Evolutionary conservation across 441 rosid species (phyloP).

Genomic region (Erodium moschatum): DNA sequence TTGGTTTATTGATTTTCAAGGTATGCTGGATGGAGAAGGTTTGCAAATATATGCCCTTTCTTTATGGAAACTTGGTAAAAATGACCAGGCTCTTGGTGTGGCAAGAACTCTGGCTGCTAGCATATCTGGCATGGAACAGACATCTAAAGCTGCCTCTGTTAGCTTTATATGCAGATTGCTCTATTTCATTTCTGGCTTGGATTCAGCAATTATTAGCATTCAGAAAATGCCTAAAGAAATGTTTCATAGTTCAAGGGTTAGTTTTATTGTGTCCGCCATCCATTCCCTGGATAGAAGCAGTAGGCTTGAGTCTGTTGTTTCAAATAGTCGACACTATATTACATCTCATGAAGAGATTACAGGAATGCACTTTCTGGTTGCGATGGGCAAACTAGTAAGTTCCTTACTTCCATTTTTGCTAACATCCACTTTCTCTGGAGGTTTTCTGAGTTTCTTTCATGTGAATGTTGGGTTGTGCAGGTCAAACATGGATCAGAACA

Average conservation of each 20-base stretch:
- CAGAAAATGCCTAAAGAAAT: constrained; percentile 65
- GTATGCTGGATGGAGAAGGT: constrained; percentile 62
- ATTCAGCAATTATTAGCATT: constrained; percentile 58
- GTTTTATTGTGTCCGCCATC: constrained; percentile 64
- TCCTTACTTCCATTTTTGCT: constrained; percentile 19
- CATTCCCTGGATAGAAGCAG: constrained; percentile 64
- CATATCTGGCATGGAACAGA: constrained; percentile 49
- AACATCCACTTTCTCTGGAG: constrained; percentile 10
- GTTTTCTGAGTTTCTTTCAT: background rate
- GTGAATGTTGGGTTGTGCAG: constrained; percentile 33
- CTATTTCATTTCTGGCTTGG: constrained; percentile 64
- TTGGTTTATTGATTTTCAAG: constrained; percentile 25
- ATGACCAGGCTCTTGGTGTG: constrained; percentile 55
- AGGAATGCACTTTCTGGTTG: constrained; percentile 67
- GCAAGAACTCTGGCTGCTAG: constrained; percentile 49
- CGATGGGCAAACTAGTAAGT: constrained; percentile 73
- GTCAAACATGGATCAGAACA: constrained; percentile 55
- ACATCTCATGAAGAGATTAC: constrained; percentile 47
- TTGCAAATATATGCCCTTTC: constrained; percentile 78
- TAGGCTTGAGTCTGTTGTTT: constrained; percentile 55
- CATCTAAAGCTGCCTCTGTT: constrained; percentile 49
- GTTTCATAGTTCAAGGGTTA: constrained; percentile 56
- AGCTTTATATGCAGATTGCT: constrained; percentile 75
- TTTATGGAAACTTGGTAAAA: constrained; percentile 70
- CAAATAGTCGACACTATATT: constrained; percentile 42